Evolutionary conservation across 179 eudicot species (phyloP).

Genomic region (Sideroxylon spinosum): DNA sequence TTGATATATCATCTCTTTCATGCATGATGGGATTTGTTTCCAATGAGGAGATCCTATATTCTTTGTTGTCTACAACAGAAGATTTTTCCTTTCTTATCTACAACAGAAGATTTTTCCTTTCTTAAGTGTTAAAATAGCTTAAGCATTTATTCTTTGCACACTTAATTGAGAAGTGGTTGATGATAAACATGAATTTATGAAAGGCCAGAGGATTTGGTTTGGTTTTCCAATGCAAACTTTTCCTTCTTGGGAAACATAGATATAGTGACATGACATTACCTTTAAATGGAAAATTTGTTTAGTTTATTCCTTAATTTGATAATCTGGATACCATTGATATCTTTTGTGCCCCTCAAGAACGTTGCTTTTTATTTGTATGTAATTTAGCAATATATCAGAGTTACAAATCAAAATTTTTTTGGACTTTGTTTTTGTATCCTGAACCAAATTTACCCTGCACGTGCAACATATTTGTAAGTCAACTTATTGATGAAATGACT

Average conservation of each 20-base stretch:
- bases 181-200: neutral
- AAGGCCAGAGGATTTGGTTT: neutral
- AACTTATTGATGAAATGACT: slow-evolving; percentile 11
- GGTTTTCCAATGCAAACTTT: neutral
- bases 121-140: neutral
- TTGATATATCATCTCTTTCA: neutral
- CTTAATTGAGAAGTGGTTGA: neutral
- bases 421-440: neutral
- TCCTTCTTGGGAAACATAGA: neutral
- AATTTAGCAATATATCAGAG: neutral
- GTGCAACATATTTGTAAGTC: neutral
- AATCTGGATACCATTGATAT: neutral
- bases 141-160: neutral
- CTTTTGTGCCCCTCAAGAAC: neutral
- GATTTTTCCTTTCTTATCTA: neutral
- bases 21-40: neutral
- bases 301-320: neutral
- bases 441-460: slow-evolving; percentile 2
- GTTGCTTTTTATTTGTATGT: neutral
- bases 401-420: neutral
- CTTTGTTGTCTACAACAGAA: neutral
- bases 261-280: neutral
- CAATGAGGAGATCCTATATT: neutral
- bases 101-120: neutral
- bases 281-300: neutral